Conservation (phyloP, 2,329 filamentous ascomycete genomes). For the Phaeosphaeria sp. region DNA sequence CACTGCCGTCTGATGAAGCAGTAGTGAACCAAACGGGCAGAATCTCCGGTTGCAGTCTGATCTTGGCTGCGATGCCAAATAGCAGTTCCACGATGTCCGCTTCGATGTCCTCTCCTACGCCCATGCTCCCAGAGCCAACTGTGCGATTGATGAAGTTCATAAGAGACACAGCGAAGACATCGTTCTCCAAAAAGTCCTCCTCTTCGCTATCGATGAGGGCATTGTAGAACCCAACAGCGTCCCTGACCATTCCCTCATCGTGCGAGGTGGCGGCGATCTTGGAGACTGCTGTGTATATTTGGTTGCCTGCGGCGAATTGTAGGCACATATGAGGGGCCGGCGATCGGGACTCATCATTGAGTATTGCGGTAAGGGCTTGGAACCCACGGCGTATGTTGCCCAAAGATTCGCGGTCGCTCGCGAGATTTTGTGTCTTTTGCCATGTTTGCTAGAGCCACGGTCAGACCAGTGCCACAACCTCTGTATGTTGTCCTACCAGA, state of each 20-base stretch:
- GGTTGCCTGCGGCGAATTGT: slow-evolving; percentile 81
- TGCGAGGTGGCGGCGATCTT: slow-evolving; percentile 87
- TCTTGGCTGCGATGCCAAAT: slow-evolving; percentile 97
- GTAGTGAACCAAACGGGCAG: slow-evolving; percentile 89
- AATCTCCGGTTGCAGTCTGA: slow-evolving; percentile 85
- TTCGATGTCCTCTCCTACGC: slow-evolving; percentile 81
- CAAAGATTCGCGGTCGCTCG: slow-evolving; percentile 59
- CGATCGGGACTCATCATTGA: slow-evolving; percentile 87
- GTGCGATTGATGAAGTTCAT: slow-evolving; percentile 86
- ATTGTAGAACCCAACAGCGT: slow-evolving; percentile 85
- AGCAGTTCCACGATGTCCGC: slow-evolving; percentile 88
- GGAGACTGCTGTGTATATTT: slow-evolving; percentile 87
- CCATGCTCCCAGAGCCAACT: slow-evolving; percentile 74
- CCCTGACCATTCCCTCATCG: slow-evolving; percentile 84
- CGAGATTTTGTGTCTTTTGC: slow-evolving; percentile 61
- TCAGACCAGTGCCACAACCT: slow-evolving; percentile 15
- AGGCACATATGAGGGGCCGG: slow-evolving; percentile 92
- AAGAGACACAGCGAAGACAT: slow-evolving; percentile 82
- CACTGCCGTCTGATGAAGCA: slow-evolving; percentile 47
- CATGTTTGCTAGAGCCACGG: slow-evolving; percentile 61
- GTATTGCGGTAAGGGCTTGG: slow-evolving; percentile 67
- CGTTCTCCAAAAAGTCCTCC: slow-evolving; percentile 89
- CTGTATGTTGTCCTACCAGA: slow-evolving; percentile 49
- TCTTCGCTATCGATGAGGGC: slow-evolving; percentile 95
- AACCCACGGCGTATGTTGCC: slow-evolving; percentile 60